Evolutionary conservation across 495 filamentous ascomycete species (phyloP).

Genomic region (Penicillium subrubescens): DNA sequence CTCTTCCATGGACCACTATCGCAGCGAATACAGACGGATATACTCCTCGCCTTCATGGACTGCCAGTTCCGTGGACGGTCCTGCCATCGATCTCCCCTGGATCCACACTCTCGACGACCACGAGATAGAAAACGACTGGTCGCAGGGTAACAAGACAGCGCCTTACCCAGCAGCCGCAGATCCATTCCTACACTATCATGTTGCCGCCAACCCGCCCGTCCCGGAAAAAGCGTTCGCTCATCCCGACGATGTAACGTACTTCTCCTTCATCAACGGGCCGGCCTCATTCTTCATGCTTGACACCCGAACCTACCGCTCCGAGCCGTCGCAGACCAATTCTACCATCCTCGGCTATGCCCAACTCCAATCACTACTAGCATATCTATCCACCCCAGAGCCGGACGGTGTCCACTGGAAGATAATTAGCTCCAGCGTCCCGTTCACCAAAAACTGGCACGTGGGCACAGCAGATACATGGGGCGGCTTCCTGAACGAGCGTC

Average conservation of each 20-base stretch:
- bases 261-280: constrained; percentile 82
- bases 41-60: constrained; percentile 93
- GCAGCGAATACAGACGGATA: constrained; percentile 87
- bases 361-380: constrained; percentile 75
- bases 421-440: constrained; percentile 82
- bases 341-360: constrained; percentile 86
- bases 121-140: constrained; percentile 93
- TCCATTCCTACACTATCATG: constrained; percentile 85
- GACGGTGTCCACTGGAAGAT: constrained; percentile 91
- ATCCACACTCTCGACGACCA: constrained; percentile 96
- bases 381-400: constrained; percentile 67
- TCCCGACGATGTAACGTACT: constrained; percentile 70
- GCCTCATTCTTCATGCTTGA: constrained; percentile 95
- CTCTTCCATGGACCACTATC: constrained; percentile 70
- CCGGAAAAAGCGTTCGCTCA: constrained; percentile 41
- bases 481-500: constrained; percentile 79
- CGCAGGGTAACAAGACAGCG: constrained; percentile 65
- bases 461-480: constrained; percentile 89
- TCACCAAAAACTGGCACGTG: constrained; percentile 95
- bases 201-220: constrained; percentile 76
- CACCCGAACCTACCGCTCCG: constrained; percentile 81
- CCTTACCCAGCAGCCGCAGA: constrained; percentile 77
- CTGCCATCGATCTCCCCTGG: constrained; percentile 74
- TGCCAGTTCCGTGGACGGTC: constrained; percentile 43
- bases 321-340: constrained; percentile 62